Evolutionary conservation across 352 stramenopile species (phyloP).

Genomic region (Pythium phragmitis): DNA sequence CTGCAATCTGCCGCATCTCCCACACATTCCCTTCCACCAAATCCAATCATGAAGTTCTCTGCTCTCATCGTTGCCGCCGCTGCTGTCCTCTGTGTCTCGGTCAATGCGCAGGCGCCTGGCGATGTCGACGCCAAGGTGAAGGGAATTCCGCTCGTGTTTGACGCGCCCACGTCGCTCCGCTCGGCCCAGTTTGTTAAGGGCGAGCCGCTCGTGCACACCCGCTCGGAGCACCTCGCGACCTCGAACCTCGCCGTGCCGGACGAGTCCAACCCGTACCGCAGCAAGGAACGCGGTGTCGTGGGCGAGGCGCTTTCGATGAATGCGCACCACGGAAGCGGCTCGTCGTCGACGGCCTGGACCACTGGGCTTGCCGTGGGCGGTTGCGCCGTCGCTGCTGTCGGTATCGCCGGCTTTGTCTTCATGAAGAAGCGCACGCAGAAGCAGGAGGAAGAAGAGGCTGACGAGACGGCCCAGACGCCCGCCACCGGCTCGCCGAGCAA

Average conservation of each 20-base stretch:
- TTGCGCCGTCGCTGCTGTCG: slow-evolving; percentile 43
- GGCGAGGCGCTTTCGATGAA: slow-evolving; percentile 29
- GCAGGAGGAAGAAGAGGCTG: neutral
- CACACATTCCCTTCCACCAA: neutral
- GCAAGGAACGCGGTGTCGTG: slow-evolving; percentile 13
- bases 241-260: slow-evolving; percentile 23
- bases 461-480: slow-evolving; percentile 15
- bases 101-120: slow-evolving; percentile 15
- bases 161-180: slow-evolving; percentile 5
- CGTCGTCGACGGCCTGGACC: slow-evolving; percentile 18
- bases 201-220: slow-evolving; percentile 24
- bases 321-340: slow-evolving; percentile 5
- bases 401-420: slow-evolving; percentile 37
- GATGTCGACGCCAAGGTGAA: slow-evolving; percentile 12
- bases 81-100: slow-evolving; percentile 24
- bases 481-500: slow-evolving; percentile 12
- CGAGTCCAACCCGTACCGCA: slow-evolving; percentile 23
- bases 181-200: slow-evolving; percentile 17
- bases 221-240: slow-evolving; percentile 24
- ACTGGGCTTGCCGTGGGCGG: slow-evolving; percentile 34
- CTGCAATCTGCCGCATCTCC: slow-evolving; percentile 9
- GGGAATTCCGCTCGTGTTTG: slow-evolving; percentile 20
- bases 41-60: slow-evolving; percentile 41
- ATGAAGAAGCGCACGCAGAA: slow-evolving; percentile 41
- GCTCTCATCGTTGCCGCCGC: slow-evolving; percentile 35